These are phyloP conservation scores for Inga leiocalycina DNA, from an alignment of 306 rosid species.

Conservation along the genomic window DNA sequence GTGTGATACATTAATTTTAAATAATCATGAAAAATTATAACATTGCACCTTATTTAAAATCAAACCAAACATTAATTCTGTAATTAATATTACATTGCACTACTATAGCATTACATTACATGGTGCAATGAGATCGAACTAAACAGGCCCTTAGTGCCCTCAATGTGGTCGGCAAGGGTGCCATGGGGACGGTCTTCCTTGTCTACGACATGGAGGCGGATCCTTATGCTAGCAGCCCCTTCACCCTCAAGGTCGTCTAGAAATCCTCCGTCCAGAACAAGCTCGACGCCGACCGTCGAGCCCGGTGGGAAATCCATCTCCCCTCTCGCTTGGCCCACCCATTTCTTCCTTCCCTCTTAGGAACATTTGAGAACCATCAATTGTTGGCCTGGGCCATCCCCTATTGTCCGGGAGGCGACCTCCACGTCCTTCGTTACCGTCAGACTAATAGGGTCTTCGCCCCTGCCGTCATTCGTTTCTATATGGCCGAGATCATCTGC, in stretches of 20 bases:
- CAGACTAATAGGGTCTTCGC: slow-evolving; percentile 82
- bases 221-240: slow-evolving; percentile 42
- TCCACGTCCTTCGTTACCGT: slow-evolving; percentile 78
- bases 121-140: no score
- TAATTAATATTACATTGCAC: no score
- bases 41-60: no score
- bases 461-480: slow-evolving; percentile 74
- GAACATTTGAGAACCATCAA: slow-evolving; percentile 51
- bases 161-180: slow-evolving; percentile 75
- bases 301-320: slow-evolving; percentile 80
- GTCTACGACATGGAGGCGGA: slow-evolving; percentile 49
- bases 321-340: slow-evolving; percentile 64
- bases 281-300: slow-evolving; percentile 69
- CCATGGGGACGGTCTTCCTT: slow-evolving; percentile 89
- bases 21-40: no score
- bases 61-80: no score
- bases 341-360: slow-evolving; percentile 67
- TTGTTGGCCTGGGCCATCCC: slow-evolving; percentile 86
- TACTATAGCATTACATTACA: no score
- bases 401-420: slow-evolving; percentile 92
- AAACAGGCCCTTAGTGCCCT: background rate
- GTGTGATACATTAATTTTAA: no score
- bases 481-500: slow-evolving; percentile 82
- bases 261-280: slow-evolving; percentile 48
- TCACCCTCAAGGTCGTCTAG: slow-evolving; percentile 79